These are phyloP conservation scores for Gossypium arboreum DNA, from an alignment of 345 rosid genomes.

Conservation along the genomic window DNA sequence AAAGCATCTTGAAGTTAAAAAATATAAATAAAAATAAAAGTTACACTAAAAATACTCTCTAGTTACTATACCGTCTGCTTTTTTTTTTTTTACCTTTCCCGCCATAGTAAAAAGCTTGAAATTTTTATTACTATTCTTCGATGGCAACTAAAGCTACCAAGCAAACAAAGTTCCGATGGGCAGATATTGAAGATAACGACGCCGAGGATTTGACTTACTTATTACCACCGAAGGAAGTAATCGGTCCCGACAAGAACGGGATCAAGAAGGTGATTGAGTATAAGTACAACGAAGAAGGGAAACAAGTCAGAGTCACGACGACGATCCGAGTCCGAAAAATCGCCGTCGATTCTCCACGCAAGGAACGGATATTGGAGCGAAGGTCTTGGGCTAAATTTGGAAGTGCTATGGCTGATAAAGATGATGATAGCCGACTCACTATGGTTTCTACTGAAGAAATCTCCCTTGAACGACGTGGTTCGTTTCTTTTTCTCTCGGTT, in stretches of 20 bases:
- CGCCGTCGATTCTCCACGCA: conserved; percentile 5
- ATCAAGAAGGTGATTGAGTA: conserved; percentile 64
- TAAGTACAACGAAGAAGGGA: conserved; percentile 65
- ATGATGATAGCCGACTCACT: conserved; percentile 57
- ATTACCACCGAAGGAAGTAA: conserved; percentile 65
- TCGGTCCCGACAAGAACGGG: conserved; percentile 81
- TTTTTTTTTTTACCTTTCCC: no score
- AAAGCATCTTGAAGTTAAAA: no score
- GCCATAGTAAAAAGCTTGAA: no score
- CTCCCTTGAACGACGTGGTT: conserved; percentile 60
- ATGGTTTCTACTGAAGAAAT: conserved; percentile 79
- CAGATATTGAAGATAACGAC: conserved; percentile 66
- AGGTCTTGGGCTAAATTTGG: conserved; percentile 72
- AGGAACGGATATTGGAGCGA: conserved; percentile 52
- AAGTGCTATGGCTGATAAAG: conserved; percentile 66
- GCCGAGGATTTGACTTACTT: conserved; percentile 65
- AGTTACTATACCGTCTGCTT: no score
- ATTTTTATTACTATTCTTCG: no score
- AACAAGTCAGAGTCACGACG: conserved; percentile 64
- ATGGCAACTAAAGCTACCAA: not conserved
- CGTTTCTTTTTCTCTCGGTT: not conserved
- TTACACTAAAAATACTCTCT: no score
- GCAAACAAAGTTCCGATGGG: conserved; percentile 61
- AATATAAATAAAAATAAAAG: no score
- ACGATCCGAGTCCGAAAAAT: conserved; percentile 57